Conservation (phyloP, 768 basidiomycete genomes). For the Gautieria morchelliformis region DNA sequence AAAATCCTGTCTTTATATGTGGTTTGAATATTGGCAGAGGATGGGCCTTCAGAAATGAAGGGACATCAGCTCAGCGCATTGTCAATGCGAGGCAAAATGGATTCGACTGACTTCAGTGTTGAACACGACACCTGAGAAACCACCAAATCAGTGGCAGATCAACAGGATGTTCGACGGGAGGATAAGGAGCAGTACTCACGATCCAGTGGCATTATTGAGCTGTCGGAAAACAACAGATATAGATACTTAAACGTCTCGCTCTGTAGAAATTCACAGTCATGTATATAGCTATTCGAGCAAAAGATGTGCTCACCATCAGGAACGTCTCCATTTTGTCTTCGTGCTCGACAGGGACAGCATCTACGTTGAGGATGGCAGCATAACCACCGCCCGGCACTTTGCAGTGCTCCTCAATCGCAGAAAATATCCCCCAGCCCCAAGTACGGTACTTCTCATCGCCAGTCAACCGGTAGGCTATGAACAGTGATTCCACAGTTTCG, state of each 20-base stretch:
- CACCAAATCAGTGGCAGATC: background rate
- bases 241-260: conserved; percentile 89
- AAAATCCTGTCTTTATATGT: conserved; percentile 36
- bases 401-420: conserved; percentile 80
- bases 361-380: conserved; percentile 76
- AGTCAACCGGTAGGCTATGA: conserved; percentile 84
- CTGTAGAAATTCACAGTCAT: conserved; percentile 27
- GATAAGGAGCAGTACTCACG: conserved; percentile 36
- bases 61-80: background rate
- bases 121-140: conserved; percentile 64
- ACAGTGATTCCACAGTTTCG: conserved; percentile 91
- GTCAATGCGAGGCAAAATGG: background rate
- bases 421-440: conserved; percentile 83
- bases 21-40: conserved; percentile 64
- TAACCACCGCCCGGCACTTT: conserved; percentile 73
- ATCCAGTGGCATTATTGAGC: conserved; percentile 58
- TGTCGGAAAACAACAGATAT: conserved; percentile 76
- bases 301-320: conserved; percentile 51
- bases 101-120: conserved; percentile 68
- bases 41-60: conserved; percentile 38
- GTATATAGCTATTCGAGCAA: background rate
- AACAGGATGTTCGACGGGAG: conserved; percentile 9
- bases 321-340: conserved; percentile 97
- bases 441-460: conserved; percentile 74
- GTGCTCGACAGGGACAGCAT: conserved; percentile 52